These are phyloP conservation scores for Teratosphaeria gauchensis DNA, from an alignment of 2,329 filamentous ascomycete species.

Conservation along the genomic window DNA sequence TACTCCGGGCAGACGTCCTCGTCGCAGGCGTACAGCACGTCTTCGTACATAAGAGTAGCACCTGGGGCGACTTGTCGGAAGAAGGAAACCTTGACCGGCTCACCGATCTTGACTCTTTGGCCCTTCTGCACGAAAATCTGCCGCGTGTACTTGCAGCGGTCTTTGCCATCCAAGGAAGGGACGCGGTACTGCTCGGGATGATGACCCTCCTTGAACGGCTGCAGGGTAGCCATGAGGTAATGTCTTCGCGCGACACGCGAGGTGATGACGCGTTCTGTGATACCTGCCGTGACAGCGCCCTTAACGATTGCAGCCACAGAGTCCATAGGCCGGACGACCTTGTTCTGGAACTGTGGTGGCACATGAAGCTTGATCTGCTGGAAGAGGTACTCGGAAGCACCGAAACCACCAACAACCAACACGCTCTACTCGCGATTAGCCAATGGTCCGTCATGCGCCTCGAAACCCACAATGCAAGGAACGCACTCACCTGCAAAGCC, in stretches of 20 bases:
- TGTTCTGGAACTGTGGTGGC: constrained; percentile 94
- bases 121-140: constrained; percentile 99
- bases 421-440: constrained; percentile 56
- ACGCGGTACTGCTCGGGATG: constrained; percentile 98
- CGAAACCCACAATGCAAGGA: neutral
- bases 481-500: constrained; percentile 57
- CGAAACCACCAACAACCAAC: constrained; percentile 93
- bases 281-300: constrained; percentile 93
- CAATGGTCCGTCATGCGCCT: neutral
- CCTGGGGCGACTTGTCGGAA: constrained; percentile 96
- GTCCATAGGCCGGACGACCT: constrained; percentile 97
- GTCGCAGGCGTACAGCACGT: constrained; percentile 94
- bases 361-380: constrained; percentile 99
- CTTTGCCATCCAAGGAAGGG: constrained; percentile 90
- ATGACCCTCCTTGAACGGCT: constrained; percentile 98
- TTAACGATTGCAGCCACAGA: constrained; percentile 98
- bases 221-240: constrained; percentile 97
- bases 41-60: constrained; percentile 98
- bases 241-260: constrained; percentile 94
- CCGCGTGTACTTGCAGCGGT: constrained; percentile 95
- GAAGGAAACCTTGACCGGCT: constrained; percentile 97
- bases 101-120: constrained; percentile 96
- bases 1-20: constrained; percentile 98
- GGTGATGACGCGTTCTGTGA: constrained; percentile 92
- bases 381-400: constrained; percentile 97